Evolutionary conservation across 257 asterid species (phyloP).

Genomic region (Fraxinus anomala): DNA sequence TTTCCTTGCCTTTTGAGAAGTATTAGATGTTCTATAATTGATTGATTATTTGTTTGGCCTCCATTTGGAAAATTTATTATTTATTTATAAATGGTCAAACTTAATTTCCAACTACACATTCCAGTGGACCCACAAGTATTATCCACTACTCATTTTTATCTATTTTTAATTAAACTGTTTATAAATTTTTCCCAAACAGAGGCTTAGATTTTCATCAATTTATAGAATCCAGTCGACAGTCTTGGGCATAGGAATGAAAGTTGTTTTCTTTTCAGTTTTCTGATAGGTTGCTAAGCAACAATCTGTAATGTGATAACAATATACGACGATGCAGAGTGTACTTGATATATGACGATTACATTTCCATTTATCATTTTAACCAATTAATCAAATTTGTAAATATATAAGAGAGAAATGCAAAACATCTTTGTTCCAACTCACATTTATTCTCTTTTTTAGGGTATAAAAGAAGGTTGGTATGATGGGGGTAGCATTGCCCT

Average conservation of each 20-base stretch:
- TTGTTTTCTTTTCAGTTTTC: neutral
- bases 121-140: too few relatives aligned
- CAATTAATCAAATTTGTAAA: neutral
- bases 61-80: too few relatives aligned
- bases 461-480: constrained; percentile 96
- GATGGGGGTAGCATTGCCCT: constrained; percentile 97
- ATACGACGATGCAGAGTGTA: neutral
- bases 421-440: neutral
- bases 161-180: too few relatives aligned
- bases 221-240: neutral
- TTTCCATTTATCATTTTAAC: too few relatives aligned
- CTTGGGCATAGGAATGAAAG: neutral
- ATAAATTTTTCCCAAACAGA: too few relatives aligned
- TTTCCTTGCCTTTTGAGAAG: neutral
- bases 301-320: neutral
- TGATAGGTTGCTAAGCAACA: neutral
- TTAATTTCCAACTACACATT: too few relatives aligned
- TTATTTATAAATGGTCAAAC: too few relatives aligned
- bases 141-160: too few relatives aligned
- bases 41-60: neutral
- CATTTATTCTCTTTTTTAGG: constrained; percentile 47
- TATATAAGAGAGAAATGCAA: constrained; percentile 12
- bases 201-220: neutral
- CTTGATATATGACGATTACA: neutral
- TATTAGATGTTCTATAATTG: neutral